phyloP scores from a whole-genome alignment of 495 filamentous ascomycete species.

The Recurvomyces mirabilis region DNA sequence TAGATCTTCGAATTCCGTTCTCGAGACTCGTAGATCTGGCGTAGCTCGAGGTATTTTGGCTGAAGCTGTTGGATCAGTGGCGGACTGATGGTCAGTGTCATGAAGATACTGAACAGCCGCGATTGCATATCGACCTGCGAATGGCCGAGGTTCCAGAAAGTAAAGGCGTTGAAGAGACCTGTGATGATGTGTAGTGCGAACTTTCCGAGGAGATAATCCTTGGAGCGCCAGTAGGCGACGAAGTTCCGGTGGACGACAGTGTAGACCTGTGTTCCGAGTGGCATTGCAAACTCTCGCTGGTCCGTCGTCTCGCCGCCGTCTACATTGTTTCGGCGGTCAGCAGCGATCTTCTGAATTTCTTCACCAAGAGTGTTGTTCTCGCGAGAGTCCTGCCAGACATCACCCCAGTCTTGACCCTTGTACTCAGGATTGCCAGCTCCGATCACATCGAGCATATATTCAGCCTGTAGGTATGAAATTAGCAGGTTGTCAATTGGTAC shows the following conservation, averaged over 20 bases:
- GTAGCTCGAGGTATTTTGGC: slow-evolving; percentile 43
- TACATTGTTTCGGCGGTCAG: slow-evolving; percentile 39
- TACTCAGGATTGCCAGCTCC: slow-evolving; percentile 51
- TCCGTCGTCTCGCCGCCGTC: slow-evolving; percentile 18
- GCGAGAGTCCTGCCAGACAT: slow-evolving; percentile 62
- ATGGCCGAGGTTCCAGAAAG: slow-evolving; percentile 64
- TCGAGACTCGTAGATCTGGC: slow-evolving; percentile 42
- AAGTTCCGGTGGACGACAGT: slow-evolving; percentile 56
- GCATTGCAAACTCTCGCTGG: slow-evolving; percentile 32
- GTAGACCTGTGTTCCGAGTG: slow-evolving; percentile 42
- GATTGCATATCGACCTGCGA: slow-evolving; percentile 72
- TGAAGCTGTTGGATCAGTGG: slow-evolving; percentile 44
- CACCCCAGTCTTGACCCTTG: slow-evolving; percentile 53
- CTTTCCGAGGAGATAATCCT: slow-evolving; percentile 74
- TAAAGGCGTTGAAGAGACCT: slow-evolving; percentile 72
- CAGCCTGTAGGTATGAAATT: too few relatives aligned
- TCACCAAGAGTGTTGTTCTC: slow-evolving; percentile 49
- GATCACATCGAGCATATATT: slow-evolving; percentile 60
- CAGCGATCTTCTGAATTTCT: slow-evolving; percentile 57
- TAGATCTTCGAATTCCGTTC: slow-evolving; percentile 46
- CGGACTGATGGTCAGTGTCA: slow-evolving; percentile 40
- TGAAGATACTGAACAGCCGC: slow-evolving; percentile 41
- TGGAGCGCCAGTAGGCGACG: slow-evolving; percentile 83
- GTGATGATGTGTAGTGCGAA: slow-evolving; percentile 42
- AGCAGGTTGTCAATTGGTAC: too few relatives aligned